phyloP scores from a whole-genome alignment of 2,329 filamentous ascomycete species.

The Ophiosphaerella narmari region DNA sequence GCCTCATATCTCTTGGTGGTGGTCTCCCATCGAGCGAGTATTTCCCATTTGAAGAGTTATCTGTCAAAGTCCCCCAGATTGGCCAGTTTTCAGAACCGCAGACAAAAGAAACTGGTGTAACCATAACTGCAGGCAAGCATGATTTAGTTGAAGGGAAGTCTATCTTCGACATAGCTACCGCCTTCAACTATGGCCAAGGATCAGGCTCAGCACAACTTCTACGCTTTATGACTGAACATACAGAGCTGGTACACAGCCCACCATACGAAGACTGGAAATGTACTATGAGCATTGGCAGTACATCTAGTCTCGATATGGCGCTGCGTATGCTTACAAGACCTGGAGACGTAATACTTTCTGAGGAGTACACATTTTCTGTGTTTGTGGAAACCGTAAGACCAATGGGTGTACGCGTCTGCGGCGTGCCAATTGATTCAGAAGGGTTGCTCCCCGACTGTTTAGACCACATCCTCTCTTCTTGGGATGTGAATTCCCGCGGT shows the following conservation, averaged over 20 bases:
- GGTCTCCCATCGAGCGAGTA: slow-evolving; percentile 87
- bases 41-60: slow-evolving; percentile 85
- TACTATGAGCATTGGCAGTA: slow-evolving; percentile 82
- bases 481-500: slow-evolving; percentile 61
- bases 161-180: slow-evolving; percentile 77
- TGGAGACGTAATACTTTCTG: slow-evolving; percentile 79
- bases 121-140: slow-evolving; percentile 77
- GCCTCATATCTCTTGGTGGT: slow-evolving; percentile 88
- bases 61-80: slow-evolving; percentile 71
- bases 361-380: slow-evolving; percentile 89
- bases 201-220: slow-evolving; percentile 84
- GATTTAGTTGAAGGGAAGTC: slow-evolving; percentile 71
- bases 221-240: slow-evolving; percentile 92
- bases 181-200: slow-evolving; percentile 91
- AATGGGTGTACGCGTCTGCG: slow-evolving; percentile 64
- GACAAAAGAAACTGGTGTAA: slow-evolving; percentile 63
- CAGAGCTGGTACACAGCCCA: slow-evolving; percentile 84
- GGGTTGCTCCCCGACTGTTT: slow-evolving; percentile 67
- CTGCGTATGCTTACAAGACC: slow-evolving; percentile 79
- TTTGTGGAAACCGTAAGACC: slow-evolving; percentile 69
- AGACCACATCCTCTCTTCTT: slow-evolving; percentile 66
- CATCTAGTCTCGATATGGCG: slow-evolving; percentile 80
- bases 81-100: slow-evolving; percentile 74
- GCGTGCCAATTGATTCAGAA: slow-evolving; percentile 68
- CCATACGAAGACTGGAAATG: slow-evolving; percentile 91